phyloP scores from a whole-genome alignment of 768 basidiomycete genomes.

The Kwoniella bestiolae region DNA sequence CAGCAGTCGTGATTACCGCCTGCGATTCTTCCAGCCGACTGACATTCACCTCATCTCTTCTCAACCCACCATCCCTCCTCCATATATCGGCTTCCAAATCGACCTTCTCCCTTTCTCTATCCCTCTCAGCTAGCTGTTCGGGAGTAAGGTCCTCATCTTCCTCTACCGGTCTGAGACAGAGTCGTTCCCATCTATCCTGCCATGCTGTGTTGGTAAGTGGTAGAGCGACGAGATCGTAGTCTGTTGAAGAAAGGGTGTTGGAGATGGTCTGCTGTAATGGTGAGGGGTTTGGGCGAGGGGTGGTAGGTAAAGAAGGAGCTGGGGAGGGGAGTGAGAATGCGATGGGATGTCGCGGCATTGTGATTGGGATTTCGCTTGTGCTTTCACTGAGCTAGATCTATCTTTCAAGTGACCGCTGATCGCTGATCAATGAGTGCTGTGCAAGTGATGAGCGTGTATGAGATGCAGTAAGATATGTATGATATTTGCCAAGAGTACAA shows the following conservation, averaged over 20 bases:
- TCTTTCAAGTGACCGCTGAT: background rate
- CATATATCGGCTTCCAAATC: slow-evolving; percentile 76
- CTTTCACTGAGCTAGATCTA: background rate
- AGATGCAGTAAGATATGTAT: no score
- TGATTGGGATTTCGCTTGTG: background rate
- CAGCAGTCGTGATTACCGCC: slow-evolving; percentile 70
- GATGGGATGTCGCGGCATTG: slow-evolving; percentile 45
- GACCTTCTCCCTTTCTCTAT: slow-evolving; percentile 54
- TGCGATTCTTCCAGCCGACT: slow-evolving; percentile 70
- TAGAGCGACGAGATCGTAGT: slow-evolving; percentile 75
- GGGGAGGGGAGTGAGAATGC: slow-evolving; percentile 40
- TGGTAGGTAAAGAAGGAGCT: slow-evolving; percentile 41
- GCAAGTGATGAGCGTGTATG: background rate
- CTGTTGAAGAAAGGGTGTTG: slow-evolving; percentile 55
- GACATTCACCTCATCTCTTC: slow-evolving; percentile 82
- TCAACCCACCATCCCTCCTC: slow-evolving; percentile 80
- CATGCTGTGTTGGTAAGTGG: slow-evolving; percentile 89
- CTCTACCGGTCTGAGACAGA: slow-evolving; percentile 68
- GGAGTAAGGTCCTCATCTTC: slow-evolving; percentile 34
- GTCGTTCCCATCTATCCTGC: slow-evolving; percentile 82
- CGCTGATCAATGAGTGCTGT: background rate
- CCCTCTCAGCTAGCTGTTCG: slow-evolving; percentile 49
- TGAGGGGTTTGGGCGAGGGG: slow-evolving; percentile 37
- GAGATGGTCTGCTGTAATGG: slow-evolving; percentile 43
- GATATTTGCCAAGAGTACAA: background rate